Base-by-base conservation (phyloP, 2,329 filamentous ascomycete genomes). In the Trichoderma aggressivum region DNA sequence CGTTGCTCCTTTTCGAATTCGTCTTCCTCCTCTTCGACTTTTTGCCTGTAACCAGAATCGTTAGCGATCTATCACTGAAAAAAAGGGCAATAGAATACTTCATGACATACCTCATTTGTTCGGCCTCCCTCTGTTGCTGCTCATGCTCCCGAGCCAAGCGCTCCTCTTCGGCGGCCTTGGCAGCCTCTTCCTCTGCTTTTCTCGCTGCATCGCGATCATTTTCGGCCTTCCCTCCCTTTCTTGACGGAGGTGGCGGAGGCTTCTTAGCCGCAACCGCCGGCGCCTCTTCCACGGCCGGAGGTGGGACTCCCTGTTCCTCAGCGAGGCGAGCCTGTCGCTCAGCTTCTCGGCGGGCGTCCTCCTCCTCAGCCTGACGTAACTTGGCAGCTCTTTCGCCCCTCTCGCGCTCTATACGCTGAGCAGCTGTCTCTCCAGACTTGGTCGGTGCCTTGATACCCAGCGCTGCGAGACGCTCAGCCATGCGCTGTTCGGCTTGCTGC, bases 401-500 rank as follows among this genome's bases (percentile, higher is more conserved):
- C 81, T 99, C 96, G 32, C 96, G 92, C 79, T 98, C 96, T 71
- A 92, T 89, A 73, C 94, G 89, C 82, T 99, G 94, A 70, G 92
- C 88, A 39, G 94, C 84, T 34, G 90, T 92, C 82, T 99, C 96
- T 3, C 91, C 91, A 50, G 91, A 83, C 78, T 97, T 97, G 21
- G 86, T 86, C 7, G 93, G 91, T 34, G 94, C 90, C 80, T 94
- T 97, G 79, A 99, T 92, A 43, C 96, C 96, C 73, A 98, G 88
- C 60, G 95, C 95, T 72, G 96, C 96, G 77, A 99, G 88, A 72
- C 96, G 91, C 81, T 98, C 96, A 43, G 96, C 95, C 92, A 99
- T 98, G 72, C 95, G 93, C 79, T 95, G 93, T 80, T 98, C 94
- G 10, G 96, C 97, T 80, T 98, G 95, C 80, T 98, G 94, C 80